phyloP scores from a whole-genome alignment of 2,329 filamentous ascomycete species.

The Metarhizium anisopliae region DNA sequence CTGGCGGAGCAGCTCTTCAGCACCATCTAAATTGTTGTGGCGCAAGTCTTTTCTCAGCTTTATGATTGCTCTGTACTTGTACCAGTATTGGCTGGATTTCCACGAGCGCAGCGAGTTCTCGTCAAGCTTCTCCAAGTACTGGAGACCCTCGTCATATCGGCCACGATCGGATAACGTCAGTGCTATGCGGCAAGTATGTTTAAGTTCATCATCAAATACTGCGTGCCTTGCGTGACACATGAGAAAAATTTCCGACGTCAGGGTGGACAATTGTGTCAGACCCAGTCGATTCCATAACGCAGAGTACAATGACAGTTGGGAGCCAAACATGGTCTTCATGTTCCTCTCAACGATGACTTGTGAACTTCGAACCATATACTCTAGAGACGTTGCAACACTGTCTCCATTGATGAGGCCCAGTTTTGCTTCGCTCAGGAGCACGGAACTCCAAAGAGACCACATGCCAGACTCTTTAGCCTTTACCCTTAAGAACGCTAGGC shows the following conservation, averaged over 20 bases:
- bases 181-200: conserved; percentile 62
- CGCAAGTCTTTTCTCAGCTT: conserved; percentile 56
- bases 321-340: conserved; percentile 62
- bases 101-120: conserved; percentile 57
- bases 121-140: conserved; percentile 36
- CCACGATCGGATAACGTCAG: conserved; percentile 53
- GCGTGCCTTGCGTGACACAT: conserved; percentile 55
- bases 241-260: conserved; percentile 64
- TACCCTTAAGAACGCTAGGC: conserved; percentile 70
- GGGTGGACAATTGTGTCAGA: conserved; percentile 42
- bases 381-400: conserved; percentile 54
- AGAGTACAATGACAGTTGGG: conserved; percentile 63
- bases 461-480: conserved; percentile 82
- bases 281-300: conserved; percentile 72
- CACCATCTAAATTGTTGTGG: conserved; percentile 41
- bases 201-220: conserved; percentile 68
- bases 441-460: conserved; percentile 76
- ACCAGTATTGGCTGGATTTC: conserved; percentile 68
- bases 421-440: conserved; percentile 78
- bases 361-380: conserved; percentile 73
- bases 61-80: conserved; percentile 57
- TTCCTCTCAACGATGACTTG: conserved; percentile 73
- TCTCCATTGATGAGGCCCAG: conserved; percentile 64
- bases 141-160: conserved; percentile 57
- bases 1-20: conserved; percentile 40